Evolutionary conservation across 257 asterid species (phyloP).

Genomic region (Solanum gandarillasii): DNA sequence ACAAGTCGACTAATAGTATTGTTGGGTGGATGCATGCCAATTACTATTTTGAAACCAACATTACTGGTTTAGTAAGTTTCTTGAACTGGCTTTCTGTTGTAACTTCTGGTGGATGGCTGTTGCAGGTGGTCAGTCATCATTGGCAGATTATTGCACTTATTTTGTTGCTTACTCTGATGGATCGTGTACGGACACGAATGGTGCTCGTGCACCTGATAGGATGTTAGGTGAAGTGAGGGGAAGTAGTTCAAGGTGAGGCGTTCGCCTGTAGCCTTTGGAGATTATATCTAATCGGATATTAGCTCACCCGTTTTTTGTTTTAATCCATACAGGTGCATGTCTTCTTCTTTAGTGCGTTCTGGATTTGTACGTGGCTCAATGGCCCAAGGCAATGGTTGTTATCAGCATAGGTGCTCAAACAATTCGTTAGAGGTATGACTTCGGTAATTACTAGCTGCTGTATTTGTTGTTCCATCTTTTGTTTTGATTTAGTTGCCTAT

Average conservation of each 20-base stretch:
- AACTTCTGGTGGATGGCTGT: neutral
- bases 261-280: neutral
- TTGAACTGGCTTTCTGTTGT: neutral
- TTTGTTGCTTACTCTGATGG: constrained; percentile 98
- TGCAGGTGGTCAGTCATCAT: constrained; percentile 97
- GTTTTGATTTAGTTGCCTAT: neutral
- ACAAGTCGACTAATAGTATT: neutral
- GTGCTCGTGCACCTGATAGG: constrained; percentile 94
- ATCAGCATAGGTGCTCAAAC: constrained; percentile 73
- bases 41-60: neutral
- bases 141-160: constrained; percentile 98
- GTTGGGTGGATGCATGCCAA: neutral
- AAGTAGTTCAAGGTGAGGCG: constrained; percentile 63
- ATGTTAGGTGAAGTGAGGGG: constrained; percentile 99
- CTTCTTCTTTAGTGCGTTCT: constrained; percentile 77
- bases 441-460: neutral
- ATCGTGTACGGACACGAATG: constrained; percentile 88
- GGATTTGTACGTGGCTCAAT: constrained; percentile 91
- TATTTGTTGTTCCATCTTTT: neutral
- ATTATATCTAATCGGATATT: neutral
- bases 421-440: constrained; percentile 62
- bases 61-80: neutral
- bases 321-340: constrained; percentile 61
- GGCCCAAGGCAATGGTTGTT: constrained; percentile 90
- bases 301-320: neutral